Evolutionary conservation across 2,329 filamentous ascomycete species (phyloP), one percentile per base, ranked within the genome.

Genomic region (Trichoderma oligosporum): DNA sequence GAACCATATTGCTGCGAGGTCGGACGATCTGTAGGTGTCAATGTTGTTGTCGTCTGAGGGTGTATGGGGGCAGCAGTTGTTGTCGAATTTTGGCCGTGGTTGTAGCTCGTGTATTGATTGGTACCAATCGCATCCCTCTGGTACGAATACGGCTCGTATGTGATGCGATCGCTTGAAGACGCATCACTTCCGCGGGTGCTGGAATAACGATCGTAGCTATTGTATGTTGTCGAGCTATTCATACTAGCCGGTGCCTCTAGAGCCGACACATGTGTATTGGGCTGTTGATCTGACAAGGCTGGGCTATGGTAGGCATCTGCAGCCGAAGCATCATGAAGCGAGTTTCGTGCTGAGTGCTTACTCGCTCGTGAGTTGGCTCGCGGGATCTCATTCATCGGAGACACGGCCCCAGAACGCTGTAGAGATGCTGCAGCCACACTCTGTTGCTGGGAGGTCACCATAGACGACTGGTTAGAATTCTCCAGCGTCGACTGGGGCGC

Each of bases 131-230:
- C 56, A 24, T 52, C 61, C 25, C 56, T 64, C n/a, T 61, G 65
- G n/a, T 67, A 70, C n/a, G 67, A 61, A 54, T 71, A 68, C 8
- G 73, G 68, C 45, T 76, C 61, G 60, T 72, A 65, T 7, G 61
- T 61, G 11, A 67, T 63, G 29, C 65, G 66, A 8, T 60, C 58
- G 6, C 33, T 47, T 20, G 60, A 41, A 27, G 51, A 7, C 1
- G 51, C 39, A n/a, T 48, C 47, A 22, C 49, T 11, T 6, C 47
- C 36, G 24, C 54, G 39, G 8, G 38, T 47, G 22, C 68, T 48
- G 11, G 47, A 27, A 42, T 56, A 64, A 46, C 61, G 61, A 6
- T 62, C 62, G 36, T 65, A 61, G 14, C 57, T 54, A n/a, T 63
- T 60, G 33, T 67, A 67, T 7, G 56, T 46, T 8, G 63, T 55